Evolutionary conservation across 257 asterid species (phyloP), one percentile per base, ranked within the genome.

Genomic region (Paraleonurus japonicus): DNA sequence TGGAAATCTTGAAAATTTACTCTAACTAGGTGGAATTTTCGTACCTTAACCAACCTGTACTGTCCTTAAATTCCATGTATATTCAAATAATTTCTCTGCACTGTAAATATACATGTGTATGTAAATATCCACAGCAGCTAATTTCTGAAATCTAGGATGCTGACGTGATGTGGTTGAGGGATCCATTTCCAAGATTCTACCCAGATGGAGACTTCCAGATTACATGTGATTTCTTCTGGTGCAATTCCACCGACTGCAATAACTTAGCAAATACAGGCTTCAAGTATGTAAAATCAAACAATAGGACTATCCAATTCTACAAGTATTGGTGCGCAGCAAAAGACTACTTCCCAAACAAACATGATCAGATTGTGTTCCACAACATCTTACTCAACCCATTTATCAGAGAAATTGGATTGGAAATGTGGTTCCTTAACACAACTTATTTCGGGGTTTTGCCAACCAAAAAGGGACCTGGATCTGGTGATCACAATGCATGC

Each of bases 401-500:
- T 54, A 68, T 82, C 15, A 4, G 5, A 20, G 11, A 67, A 22
- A 77, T 84, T 48, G 86, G 85, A 4, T 50, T 85, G 69, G 64
- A 82, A 55, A 78, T 88, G 4, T 58, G 78, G 74, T 88, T 88
- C 68, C 72, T 84, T 76, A 81, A 85, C 27, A 88, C 95, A 0
- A 79, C 81, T 27, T 55, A 80, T 23, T 88, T 78, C 64, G 85
- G 95, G 95, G 57, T 83, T 83, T 63, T 87, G 93, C 26, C 75
- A 87, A 28, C 84, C 82, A 3, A 79, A 85, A 1, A 72, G 76
- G 48, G 85, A 87, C 54, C 71, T 87, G 3, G 79, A 85, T 67
- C 39, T 50, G 22, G 89, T 83, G 5, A 39, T 80, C 67, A 87
- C 93, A 10, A 82, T 87, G 88, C 93, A 87, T 58, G 93, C 89